Evolutionary conservation across 306 rosid species (phyloP), one percentile per base, ranked within the genome.

Genomic region (Geum urbanum): DNA sequence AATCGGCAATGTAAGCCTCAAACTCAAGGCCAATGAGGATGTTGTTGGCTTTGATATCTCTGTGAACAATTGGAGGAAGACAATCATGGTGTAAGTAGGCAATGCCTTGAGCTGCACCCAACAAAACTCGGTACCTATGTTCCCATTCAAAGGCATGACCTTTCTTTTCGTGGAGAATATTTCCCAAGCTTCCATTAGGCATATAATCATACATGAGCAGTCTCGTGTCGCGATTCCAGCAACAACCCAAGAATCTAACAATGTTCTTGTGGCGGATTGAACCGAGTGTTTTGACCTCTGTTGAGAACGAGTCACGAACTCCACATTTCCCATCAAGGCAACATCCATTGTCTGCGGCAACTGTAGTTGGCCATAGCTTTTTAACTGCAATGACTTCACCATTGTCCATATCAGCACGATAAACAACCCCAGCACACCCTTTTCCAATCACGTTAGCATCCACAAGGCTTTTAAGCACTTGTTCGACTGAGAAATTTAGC

Each of bases 11-110:
- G 32, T 89, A 95, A 61, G 99, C 87, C 72, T 95, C 99, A 76
- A 88, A 95, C 57, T 89, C 92, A 55, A 88, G 95, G 50, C 99
- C 99, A 70, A 95, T 89, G 67, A 95, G 96, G 75, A 95, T 95
- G 85, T 95, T 95, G 54, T 91, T 90, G 82, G 99, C 96, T 84
- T 94, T 94, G 64, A 94, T 88, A 73, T 94, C 99, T 45, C 99
- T 84, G 78, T 94, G 99, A 54, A 95, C 95, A 72, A 94, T 89
- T 4, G 99, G 96, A 74, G 99, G 99, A 11, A 80, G 91, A 84
- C 99, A 95, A 39, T 95, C 99, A 81, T 95, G 99, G 74, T 95
- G 99, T 19, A 95, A 80, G 75, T 95, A 95, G 52, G 99, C 92
- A 49, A 95, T 75, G 63, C 99, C 99, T 79, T 95, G 83, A 3